Evolutionary conservation across 192 early-diverging fungal genomes (phyloP), one percentile per base, ranked within the genome.

Genomic region (Chytriomyces sp.): DNA sequence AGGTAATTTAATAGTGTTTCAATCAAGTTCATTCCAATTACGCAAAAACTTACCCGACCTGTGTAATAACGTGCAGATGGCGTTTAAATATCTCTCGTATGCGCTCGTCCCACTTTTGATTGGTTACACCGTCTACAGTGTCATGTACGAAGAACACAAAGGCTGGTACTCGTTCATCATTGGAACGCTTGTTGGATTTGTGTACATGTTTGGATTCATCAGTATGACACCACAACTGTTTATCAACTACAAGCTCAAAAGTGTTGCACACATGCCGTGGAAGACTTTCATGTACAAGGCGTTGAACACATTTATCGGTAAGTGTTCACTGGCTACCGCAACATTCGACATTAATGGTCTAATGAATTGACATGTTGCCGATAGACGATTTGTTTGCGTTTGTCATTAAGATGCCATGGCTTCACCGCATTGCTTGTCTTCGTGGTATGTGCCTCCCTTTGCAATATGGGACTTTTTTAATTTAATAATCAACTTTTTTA

Each of bases 241-340:
- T 77, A 94, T 97, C 85, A 97, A 97, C 84, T 95, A 96, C 82
- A 92, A 93, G 78, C 85, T 85, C 61, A 90, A 91, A 67, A 85
- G 88, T 65, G 92, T 97, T 1, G 94, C 94, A 0, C 94, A 97
- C 77, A 97, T 97, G 95, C 94, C 94, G 6, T 95, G 93, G 92
- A 92, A 91, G 66, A 95, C 95, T 7, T 89, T 97, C 76, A 94
- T 94, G 91, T 97, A 97, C 86, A 97, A 97, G 81, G 86, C 87
- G 6, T 71, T 89, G 23, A 89, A 89, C 80, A 89, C 87, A 6
- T 89, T 89, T 59, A 86, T 89, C 48, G 84, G 83, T 84, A 70
- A 10, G 67, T 48, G 60, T 79, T 72, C 57, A 20, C 72, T 26
- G n/a, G 11, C 45, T 46, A 0, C 8, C 24, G 10, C 24, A 24